Percentiles rank a stretch among this genome's conserved stretches.
These are phyloP conservation scores for Leccinum incarnatum DNA, from an alignment of 768 basidiomycete species.

Conservation along the genomic window DNA sequence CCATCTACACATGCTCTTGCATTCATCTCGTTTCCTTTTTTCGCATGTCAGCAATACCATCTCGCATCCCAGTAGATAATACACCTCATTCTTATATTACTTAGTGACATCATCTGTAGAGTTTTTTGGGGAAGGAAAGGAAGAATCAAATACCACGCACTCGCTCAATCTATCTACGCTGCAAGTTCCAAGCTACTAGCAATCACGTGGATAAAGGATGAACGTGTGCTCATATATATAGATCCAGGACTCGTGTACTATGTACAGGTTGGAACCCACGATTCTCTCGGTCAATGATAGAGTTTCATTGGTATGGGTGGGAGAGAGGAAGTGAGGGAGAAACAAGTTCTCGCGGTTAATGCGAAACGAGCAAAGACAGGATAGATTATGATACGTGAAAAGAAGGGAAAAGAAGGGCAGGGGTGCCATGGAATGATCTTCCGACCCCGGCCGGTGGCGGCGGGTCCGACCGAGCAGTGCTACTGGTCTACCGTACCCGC, in stretches of 20 bases:
- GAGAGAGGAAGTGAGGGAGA: neutral
- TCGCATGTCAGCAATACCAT: slow-evolving; percentile 7
- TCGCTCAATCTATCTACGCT: neutral
- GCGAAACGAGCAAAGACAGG: neutral
- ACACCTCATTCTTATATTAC: slow-evolving; percentile 16
- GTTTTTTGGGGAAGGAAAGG: slow-evolving; percentile 4
- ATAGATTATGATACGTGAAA: neutral
- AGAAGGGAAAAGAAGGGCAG: neutral
- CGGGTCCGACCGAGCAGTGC: neutral
- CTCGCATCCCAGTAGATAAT: slow-evolving; percentile 20
- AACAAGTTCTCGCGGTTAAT: neutral
- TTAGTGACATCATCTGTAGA: slow-evolving; percentile 26
- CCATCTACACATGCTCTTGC: neutral
- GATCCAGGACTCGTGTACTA: neutral
- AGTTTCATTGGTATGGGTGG: neutral
- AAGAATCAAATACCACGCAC: slow-evolving; percentile 17
- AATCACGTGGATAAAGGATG: neutral
- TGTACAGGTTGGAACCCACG: neutral
- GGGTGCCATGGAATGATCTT: neutral
- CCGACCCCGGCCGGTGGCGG: neutral
- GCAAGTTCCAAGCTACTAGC: neutral
- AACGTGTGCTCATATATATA: neutral
- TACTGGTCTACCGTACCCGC: neutral
- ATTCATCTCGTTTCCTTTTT: neutral
- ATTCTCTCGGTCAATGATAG: neutral